Evolutionary conservation across 2,329 filamentous ascomycete species (phyloP).

Genomic region (Coniochaeta sp.): DNA sequence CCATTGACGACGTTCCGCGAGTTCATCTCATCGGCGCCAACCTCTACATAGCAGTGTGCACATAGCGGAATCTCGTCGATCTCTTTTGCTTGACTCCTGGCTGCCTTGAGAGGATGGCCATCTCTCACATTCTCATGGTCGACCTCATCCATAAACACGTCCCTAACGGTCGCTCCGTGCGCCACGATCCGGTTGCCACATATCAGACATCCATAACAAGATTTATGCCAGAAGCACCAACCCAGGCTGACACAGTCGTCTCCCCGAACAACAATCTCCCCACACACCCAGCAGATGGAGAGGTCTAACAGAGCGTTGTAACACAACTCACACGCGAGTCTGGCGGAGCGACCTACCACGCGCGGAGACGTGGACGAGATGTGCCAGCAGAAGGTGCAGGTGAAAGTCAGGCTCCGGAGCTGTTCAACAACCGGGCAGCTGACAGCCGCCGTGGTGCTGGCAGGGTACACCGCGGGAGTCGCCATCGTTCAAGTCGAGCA

Average conservation of each 20-base stretch:
- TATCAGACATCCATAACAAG: constrained; percentile 48
- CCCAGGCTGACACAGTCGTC: constrained; percentile 51
- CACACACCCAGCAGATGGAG: constrained; percentile 51
- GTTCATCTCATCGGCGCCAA: constrained; percentile 25
- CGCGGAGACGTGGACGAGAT: constrained; percentile 25
- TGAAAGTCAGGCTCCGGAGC: constrained; percentile 25
- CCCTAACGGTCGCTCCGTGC: constrained; percentile 23
- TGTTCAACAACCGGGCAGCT: constrained; percentile 3
- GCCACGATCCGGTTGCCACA: constrained; percentile 34
- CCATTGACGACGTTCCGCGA: constrained; percentile 26
- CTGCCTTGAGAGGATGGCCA: background rate
- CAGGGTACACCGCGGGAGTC: background rate
- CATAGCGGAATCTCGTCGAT: constrained; percentile 41
- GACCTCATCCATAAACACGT: constrained; percentile 21
- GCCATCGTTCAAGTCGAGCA: background rate
- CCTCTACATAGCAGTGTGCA: constrained; percentile 33
- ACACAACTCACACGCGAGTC: constrained; percentile 42
- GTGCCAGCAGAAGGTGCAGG: constrained; percentile 49
- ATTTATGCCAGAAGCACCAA: constrained; percentile 53
- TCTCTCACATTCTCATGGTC: constrained; percentile 2
- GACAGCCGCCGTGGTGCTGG: background rate
- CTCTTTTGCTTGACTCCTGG: constrained; percentile 25
- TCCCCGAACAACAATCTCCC: constrained; percentile 43
- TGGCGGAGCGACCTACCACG: constrained; percentile 35
- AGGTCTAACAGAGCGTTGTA: constrained; percentile 40